Conservation (phyloP, 1,284 basidiomycete species). For the Psilocybe mexicana region DNA sequence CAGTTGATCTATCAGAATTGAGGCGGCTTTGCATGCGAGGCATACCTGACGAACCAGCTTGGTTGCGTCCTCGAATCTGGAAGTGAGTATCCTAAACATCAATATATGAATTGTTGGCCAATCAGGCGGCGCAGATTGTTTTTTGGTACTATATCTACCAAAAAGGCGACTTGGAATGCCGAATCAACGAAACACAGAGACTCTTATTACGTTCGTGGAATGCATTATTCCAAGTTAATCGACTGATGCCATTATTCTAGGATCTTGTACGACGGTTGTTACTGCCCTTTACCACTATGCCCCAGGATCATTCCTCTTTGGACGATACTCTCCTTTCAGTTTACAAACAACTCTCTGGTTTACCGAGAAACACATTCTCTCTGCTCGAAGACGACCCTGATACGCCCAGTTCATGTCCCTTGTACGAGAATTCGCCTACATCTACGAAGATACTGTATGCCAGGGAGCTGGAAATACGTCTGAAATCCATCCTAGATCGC, state of each 20-base stretch:
- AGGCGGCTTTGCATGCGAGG: conserved; percentile 59
- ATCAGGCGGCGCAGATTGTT: conserved; percentile 47
- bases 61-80: conserved; percentile 75
- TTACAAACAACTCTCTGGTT: conserved; percentile 57
- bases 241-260: conserved; percentile 33
- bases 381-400: conserved; percentile 57
- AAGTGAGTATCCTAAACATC: conserved; percentile 46
- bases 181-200: conserved; percentile 62
- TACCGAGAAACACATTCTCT: conserved; percentile 53
- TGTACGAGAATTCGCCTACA: conserved; percentile 52
- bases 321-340: conserved; percentile 54
- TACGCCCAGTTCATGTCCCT: conserved; percentile 44
- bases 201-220: conserved; percentile 63
- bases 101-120: not conserved
- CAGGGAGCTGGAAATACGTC: conserved; percentile 51
- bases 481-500: conserved; percentile 44
- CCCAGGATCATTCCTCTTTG: conserved; percentile 40
- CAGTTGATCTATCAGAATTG: conserved; percentile 59
- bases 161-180: conserved; percentile 59
- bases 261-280: conserved; percentile 67
- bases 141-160: conserved; percentile 57
- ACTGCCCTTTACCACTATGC: conserved; percentile 50
- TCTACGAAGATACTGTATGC: conserved; percentile 52
- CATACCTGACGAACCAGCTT: conserved; percentile 67
- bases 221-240: not conserved